Evolutionary conservation across 1,284 basidiomycete species (phyloP), one percentile per base, ranked within the genome.

Genomic region (Heterobasidion annosum): DNA sequence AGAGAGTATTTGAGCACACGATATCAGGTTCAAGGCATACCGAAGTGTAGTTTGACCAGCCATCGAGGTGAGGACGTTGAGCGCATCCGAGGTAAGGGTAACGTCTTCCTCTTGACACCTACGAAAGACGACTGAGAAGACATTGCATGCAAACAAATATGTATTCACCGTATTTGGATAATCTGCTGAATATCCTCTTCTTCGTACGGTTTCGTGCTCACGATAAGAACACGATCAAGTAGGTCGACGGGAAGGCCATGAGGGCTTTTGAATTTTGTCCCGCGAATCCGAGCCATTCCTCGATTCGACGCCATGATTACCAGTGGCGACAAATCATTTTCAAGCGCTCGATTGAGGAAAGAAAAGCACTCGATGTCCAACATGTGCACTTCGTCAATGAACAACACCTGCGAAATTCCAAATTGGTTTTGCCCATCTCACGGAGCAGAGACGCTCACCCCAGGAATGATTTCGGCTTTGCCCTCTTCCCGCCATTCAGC

Each of bases 361-460:
- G 94, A 97, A 78, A 98, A 98, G 68, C 96, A 99, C 70, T 99
- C 96, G 60, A 99, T 97, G 69, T 99, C 96, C 59, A 99, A 85
- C 96, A 99, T 99, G 76, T 99, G 97, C 15, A 98, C 94, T 72
- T 98, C 92, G 68, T 93, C 91, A 61, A 93, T 93, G 73, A 94
- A 93, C 15, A 94, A 74, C 10, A 93, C 90, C 89, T 92, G 42
- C 15, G 49, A 40, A 18, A 47, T 10, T 2, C n/a, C 18, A 16
- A 47, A 16, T 47, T 47, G 10, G 10, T n/a, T 40, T 48, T 25
- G 13, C 13, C 13, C 16, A 48, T 25, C 25, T 25, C 25, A 50
- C 46, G 50, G 34, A 40, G 15, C 25, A 57, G 44, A 40, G 49
- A 59, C 48, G 81, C 90, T 54, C 69, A 97, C 94, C 5, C 96